Evolutionary conservation across 2,329 filamentous ascomycete genomes (phyloP).

Genomic region (Knufia petricola): DNA sequence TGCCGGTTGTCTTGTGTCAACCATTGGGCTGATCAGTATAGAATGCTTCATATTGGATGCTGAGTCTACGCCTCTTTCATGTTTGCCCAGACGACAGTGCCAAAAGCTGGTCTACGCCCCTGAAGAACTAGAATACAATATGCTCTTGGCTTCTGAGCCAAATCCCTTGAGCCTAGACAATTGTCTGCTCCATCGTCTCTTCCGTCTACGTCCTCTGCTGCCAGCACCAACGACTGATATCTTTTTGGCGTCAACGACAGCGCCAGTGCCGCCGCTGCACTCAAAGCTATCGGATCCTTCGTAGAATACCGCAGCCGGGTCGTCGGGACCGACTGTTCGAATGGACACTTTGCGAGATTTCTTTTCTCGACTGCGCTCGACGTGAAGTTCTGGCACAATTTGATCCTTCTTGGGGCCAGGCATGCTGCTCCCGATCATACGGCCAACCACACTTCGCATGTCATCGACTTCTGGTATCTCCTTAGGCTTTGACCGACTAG

Average conservation of each 20-base stretch:
- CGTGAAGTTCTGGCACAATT: slow-evolving; percentile 5
- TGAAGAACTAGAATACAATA: slow-evolving; percentile 1
- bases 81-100: not conserved
- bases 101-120: not conserved
- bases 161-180: slow-evolving; percentile 21
- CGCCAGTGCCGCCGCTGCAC: not conserved
- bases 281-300: slow-evolving; percentile 5
- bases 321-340: slow-evolving; percentile 13
- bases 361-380: slow-evolving; percentile 5
- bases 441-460: slow-evolving; percentile 20
- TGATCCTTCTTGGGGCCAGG: slow-evolving; percentile 7
- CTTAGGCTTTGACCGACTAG: slow-evolving; percentile 12
- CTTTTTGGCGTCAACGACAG: not conserved
- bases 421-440: slow-evolving; percentile 20
- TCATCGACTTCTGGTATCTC: slow-evolving; percentile 21
- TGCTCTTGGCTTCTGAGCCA: slow-evolving; percentile 21
- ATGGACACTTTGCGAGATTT: slow-evolving; percentile 4
- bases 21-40: too few relatives aligned
- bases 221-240: slow-evolving; percentile 12
- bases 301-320: slow-evolving; percentile 19
- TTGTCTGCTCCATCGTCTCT: slow-evolving; percentile 23
- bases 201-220: slow-evolving; percentile 14
- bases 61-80: not conserved
- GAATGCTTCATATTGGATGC: not conserved
- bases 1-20: too few relatives aligned